Evolutionary conservation across 2,329 filamentous ascomycete species (phyloP).

Genomic region (Leptographium procerum): DNA sequence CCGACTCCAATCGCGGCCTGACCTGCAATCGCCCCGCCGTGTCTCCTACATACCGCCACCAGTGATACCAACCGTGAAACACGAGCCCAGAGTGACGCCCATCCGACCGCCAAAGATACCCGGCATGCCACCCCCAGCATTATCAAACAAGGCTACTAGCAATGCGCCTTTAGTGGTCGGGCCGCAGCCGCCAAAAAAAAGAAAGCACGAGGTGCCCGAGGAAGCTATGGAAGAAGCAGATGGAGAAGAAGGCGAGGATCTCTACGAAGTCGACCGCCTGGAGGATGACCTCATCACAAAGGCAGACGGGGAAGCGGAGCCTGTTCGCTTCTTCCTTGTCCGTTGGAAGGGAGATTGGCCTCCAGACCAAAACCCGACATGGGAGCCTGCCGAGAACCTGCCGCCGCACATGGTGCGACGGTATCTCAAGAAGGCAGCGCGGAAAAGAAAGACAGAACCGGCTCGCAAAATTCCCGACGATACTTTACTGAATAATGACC

Average conservation of each 20-base stretch:
- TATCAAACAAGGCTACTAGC: neutral
- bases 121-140: neutral
- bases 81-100: neutral
- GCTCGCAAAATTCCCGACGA: neutral
- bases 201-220: neutral
- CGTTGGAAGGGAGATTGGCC: conserved; percentile 49
- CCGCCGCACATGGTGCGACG: conserved; percentile 26
- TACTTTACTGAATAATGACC: too few species aligned
- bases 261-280: conserved; percentile 14
- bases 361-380: conserved; percentile 41
- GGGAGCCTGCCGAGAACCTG: conserved; percentile 45
- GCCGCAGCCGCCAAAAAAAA: neutral
- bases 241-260: conserved; percentile 5
- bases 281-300: conserved; percentile 23
- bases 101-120: neutral
- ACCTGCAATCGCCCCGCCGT: neutral
- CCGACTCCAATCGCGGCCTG: neutral
- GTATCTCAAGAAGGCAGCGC: conserved; percentile 23
- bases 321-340: conserved; percentile 37
- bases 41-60: neutral
- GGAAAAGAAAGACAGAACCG: neutral
- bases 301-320: conserved; percentile 22
- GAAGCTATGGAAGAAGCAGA: neutral
- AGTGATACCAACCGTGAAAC: neutral
- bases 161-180: neutral